Percentiles rank a stretch among this genome's conserved stretches.
phyloP scores from a whole-genome alignment of 2,329 filamentous ascomycete species.

The Colletotrichum spaethianum region DNA sequence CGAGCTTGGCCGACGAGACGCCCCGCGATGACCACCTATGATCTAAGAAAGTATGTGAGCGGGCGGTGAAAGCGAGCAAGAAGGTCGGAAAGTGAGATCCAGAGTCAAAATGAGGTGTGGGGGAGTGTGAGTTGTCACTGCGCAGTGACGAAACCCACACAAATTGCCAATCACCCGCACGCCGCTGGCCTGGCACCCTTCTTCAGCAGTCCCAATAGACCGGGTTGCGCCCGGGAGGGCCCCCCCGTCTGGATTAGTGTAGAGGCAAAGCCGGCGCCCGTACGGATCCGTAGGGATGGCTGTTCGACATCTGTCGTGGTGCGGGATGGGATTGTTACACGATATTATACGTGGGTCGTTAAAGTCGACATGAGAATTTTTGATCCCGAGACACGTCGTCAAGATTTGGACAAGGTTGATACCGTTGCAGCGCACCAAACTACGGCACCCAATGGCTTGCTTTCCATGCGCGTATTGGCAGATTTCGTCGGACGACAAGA shows the following conservation, averaged over 20 bases:
- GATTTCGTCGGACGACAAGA: conserved; percentile 7
- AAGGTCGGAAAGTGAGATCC: conserved; percentile 2
- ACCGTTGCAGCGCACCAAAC: not conserved
- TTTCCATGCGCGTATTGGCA: conserved; percentile 1
- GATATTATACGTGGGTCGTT: not conserved
- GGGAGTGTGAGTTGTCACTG: conserved; percentile 41
- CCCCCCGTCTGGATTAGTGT: conserved; percentile 9
- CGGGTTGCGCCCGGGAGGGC: conserved; percentile 15
- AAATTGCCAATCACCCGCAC: conserved; percentile 27
- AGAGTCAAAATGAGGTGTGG: conserved; percentile 29
- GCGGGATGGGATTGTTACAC: not conserved
- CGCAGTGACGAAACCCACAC: conserved; percentile 34
- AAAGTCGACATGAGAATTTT: not conserved
- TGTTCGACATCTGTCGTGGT: not conserved
- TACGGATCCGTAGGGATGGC: not conserved
- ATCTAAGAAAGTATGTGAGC: not conserved
- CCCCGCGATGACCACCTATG: conserved; percentile 4
- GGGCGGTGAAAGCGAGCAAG: conserved; percentile 6
- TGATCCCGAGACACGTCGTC: not conserved
- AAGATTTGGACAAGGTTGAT: not conserved
- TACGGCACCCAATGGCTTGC: not conserved
- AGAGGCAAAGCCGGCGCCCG: not conserved
- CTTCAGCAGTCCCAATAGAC: conserved; percentile 35
- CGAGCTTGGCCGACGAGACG: not conserved
- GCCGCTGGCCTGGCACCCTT: conserved; percentile 14